These are phyloP conservation scores for Lasiodiplodia hormozganensis DNA, from an alignment of 2,329 filamentous ascomycete species.

Conservation along the genomic window DNA sequence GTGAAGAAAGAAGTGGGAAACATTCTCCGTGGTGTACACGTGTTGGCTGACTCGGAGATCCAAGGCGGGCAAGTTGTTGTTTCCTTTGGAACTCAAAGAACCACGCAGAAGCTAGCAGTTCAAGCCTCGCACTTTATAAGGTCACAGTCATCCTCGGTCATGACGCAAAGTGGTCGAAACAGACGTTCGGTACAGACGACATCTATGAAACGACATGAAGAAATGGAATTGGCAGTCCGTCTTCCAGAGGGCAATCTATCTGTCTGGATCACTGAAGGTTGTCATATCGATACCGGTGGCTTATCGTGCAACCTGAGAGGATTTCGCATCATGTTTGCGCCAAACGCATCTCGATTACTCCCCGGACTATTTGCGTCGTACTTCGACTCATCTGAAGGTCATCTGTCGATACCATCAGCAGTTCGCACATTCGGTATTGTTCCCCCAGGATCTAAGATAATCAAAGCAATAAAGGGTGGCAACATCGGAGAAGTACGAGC, in stretches of 20 bases:
- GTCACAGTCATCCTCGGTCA: not conserved
- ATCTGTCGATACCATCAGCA: not conserved
- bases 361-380: not conserved
- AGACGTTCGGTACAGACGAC: not conserved
- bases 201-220: rapidly evolving
- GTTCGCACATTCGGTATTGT: not conserved
- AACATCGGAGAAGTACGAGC: not conserved
- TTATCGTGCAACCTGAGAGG: not conserved
- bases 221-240: not conserved
- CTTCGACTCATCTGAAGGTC: rapidly evolving
- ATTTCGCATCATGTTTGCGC: not conserved
- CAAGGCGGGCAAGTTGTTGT: not conserved
- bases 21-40: not conserved
- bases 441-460: not conserved
- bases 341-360: not conserved
- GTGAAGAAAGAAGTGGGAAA: not conserved
- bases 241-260: not conserved
- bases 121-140: not conserved
- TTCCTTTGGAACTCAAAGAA: not conserved
- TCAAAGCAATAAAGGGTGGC: rapidly evolving
- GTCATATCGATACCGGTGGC: rapidly evolving
- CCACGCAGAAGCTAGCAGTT: not conserved
- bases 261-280: not conserved
- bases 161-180: not conserved
- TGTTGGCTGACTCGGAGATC: not conserved